Conservation (phyloP, 2,329 filamentous ascomycete species). For the Neofusicoccum umdonicola region DNA sequence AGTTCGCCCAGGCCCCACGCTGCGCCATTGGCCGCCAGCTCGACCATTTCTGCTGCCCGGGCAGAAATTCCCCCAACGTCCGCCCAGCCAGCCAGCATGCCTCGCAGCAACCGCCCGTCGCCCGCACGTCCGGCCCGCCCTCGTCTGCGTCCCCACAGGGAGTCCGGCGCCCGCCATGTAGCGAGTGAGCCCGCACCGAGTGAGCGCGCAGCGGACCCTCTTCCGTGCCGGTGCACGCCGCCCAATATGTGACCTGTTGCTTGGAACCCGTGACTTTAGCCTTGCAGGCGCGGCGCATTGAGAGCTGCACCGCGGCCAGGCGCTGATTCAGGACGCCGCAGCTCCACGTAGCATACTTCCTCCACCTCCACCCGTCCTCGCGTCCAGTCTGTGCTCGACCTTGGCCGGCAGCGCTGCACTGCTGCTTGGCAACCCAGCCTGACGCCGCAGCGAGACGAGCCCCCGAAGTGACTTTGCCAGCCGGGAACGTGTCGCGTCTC, state of each 20-base stretch:
- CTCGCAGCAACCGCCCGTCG: too few species aligned
- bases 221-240: too few species aligned
- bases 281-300: neutral
- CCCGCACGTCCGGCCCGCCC: too few species aligned
- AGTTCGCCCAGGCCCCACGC: neutral
- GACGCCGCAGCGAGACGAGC: neutral
- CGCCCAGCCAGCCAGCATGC: neutral
- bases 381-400: neutral
- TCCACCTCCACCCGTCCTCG: neutral
- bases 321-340: neutral
- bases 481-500: neutral
- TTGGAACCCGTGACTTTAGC: neutral
- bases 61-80: conserved; percentile 5
- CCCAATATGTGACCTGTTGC: too few species aligned
- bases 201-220: too few species aligned
- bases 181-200: too few species aligned
- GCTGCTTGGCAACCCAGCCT: neutral
- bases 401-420: too few species aligned
- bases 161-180: neutral
- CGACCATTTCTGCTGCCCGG: conserved; percentile 13
- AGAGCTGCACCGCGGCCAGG: too few species aligned
- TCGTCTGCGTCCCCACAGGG: too few species aligned
- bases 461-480: too few species aligned
- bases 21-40: neutral
- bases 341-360: neutral